Percentiles rank a stretch among this genome's conserved stretches.
These are phyloP conservation scores for Naganishia friedmannii DNA, from an alignment of 768 basidiomycete genomes.

Conservation along the genomic window DNA sequence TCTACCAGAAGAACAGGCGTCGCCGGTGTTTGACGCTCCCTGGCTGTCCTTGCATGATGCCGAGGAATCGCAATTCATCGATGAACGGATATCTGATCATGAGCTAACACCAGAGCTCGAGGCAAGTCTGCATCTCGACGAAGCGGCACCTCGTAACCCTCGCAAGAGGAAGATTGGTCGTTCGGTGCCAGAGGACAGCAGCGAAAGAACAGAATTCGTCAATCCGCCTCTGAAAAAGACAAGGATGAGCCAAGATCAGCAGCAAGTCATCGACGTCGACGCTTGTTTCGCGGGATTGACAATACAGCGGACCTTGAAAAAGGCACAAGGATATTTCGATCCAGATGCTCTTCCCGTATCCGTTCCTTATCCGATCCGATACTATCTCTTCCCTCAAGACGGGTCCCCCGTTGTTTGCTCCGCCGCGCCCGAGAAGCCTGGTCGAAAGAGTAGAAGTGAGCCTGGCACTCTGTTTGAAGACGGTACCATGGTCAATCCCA, in stretches of 20 bases:
- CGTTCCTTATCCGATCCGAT: constrained; percentile 11
- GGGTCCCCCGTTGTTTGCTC: neutral
- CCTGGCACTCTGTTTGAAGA: constrained; percentile 6
- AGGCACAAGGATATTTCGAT: constrained; percentile 3
- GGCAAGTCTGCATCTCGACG: too few species aligned
- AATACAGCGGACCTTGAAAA: neutral
- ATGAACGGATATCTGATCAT: neutral
- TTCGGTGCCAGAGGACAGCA: neutral
- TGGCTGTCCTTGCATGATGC: constrained; percentile 16
- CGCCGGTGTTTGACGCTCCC: constrained; percentile 6
- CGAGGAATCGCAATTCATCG: neutral
- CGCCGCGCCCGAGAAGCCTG: neutral
- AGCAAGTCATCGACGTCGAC: constrained; percentile 10
- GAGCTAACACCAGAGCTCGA: neutral
- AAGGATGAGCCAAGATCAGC: neutral
- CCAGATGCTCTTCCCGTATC: constrained; percentile 1
- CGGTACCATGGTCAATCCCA: neutral
- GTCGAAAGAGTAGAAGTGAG: neutral
- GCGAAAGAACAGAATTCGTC: neutral
- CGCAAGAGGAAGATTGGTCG: constrained; percentile 16
- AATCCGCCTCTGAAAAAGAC: neutral
- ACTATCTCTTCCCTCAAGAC: neutral
- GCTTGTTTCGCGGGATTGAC: constrained; percentile 3
- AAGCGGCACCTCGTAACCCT: neutral
- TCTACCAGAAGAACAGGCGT: neutral